Base-by-base conservation (phyloP, 208 protist genomes). In the Strigomonas culicis region DNA sequence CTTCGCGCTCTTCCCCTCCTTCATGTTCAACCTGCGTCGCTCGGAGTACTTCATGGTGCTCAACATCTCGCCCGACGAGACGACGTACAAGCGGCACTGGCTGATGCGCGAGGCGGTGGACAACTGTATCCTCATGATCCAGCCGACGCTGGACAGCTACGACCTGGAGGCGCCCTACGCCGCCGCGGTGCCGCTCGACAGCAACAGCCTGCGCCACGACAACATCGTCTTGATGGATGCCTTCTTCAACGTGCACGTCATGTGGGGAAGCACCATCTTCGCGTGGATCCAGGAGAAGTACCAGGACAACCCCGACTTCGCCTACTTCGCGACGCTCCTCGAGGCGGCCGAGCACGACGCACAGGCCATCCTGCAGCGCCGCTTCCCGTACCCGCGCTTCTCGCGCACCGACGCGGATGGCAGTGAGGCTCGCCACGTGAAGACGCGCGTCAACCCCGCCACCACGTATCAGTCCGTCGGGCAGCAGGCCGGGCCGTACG, bases 1-100 rank as follows among this genome's bases (percentile, higher is more conserved):
- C 64, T 92, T 99, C 57, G 75, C 92, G 1, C 79, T 99, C 17
- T 99, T 99, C 73, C 99, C 99, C 6, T 98, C 98, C 61, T 99
- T 99, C 77, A 94, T 99, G 81, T 99, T 99, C 87, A 98, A 99
- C 80, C 79, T 99, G 30, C 93, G 98, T 47, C 93, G 98, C 28
- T 98, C 91, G 24, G 89, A 96, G 82, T 99, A 99, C 74, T 91
- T 99, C 28, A 92, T 94, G 80, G 92, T 98, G 34, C 97, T 99
- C 58, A 99, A 99, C 81, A 94, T 92, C 62, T 96, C 88, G 1
- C 98, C 98, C 21, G 98, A 99, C 68, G 97, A 99, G 75, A 99
- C 98, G 11, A 86, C 96, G 19, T 99, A 98, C 78, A 99, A 98
- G 78, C 82, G 97, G 30, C 90, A 98, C 60, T 98, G 93, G 79